These are phyloP conservation scores for Wakefieldia striispora DNA, from an alignment of 768 basidiomycete species.

Conservation along the genomic window DNA sequence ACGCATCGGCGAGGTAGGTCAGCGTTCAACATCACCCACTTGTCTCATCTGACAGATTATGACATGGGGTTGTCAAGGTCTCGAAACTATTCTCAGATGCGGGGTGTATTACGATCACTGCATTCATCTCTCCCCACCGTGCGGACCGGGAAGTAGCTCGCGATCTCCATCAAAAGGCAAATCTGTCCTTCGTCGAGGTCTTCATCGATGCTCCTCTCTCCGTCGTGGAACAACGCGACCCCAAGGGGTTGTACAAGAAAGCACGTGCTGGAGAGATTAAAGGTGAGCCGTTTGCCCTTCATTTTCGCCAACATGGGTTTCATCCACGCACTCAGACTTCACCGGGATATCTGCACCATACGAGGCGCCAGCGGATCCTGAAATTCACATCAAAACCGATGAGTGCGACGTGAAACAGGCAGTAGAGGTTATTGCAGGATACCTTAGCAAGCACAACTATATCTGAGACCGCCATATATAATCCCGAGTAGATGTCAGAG, in stretches of 20 bases:
- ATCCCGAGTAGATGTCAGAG: slow-evolving; percentile 10
- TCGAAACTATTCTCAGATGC: slow-evolving; percentile 92
- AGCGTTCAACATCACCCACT: neutral
- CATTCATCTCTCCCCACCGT: slow-evolving; percentile 98
- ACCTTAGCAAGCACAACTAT: slow-evolving; percentile 68
- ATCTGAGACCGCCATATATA: slow-evolving; percentile 36
- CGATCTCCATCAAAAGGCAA: slow-evolving; percentile 69
- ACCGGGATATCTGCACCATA: slow-evolving; percentile 98
- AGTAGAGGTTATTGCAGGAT: slow-evolving; percentile 74
- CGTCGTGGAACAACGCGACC: slow-evolving; percentile 90
- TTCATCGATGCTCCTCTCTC: slow-evolving; percentile 89
- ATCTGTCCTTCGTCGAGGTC: slow-evolving; percentile 88
- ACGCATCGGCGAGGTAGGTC: slow-evolving; percentile 85
- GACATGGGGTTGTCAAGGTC: slow-evolving; percentile 52
- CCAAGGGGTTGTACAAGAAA: slow-evolving; percentile 97
- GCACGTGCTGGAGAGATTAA: slow-evolving; percentile 94
- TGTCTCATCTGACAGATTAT: slow-evolving; percentile 12
- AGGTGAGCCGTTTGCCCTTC: slow-evolving; percentile 48
- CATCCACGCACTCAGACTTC: slow-evolving; percentile 63
- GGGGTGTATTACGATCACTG: slow-evolving; percentile 82
- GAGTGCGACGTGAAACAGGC: slow-evolving; percentile 74
- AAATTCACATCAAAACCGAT: slow-evolving; percentile 90
- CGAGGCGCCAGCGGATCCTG: slow-evolving; percentile 80
- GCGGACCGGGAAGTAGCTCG: slow-evolving; percentile 83
- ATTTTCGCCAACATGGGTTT: neutral